Evolutionary conservation across 2,329 filamentous ascomycete species (phyloP).

Genomic region (Apiospora hydei): DNA sequence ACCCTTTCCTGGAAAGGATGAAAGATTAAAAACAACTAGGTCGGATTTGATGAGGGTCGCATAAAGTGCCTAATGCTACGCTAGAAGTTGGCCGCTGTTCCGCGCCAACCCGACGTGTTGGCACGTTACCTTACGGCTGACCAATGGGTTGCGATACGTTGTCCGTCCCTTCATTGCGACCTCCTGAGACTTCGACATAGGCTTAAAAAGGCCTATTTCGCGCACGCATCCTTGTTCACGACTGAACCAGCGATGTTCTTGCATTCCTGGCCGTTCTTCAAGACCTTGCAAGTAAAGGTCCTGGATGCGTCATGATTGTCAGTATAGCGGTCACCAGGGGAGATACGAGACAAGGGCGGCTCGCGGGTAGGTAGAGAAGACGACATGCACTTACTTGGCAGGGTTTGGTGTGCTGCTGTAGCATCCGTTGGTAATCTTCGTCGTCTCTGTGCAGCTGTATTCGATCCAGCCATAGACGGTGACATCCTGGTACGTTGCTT

Average conservation of each 20-base stretch:
- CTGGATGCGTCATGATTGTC: neutral
- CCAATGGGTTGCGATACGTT: neutral
- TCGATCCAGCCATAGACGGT: slow-evolving; percentile 25
- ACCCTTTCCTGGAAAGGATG: too few species aligned
- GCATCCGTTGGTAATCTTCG: neutral
- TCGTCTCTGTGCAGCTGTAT: slow-evolving; percentile 5
- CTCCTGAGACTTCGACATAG: too few species aligned
- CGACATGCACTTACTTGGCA: neutral
- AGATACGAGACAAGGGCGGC: too few species aligned
- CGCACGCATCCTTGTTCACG: neutral
- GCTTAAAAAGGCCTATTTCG: slow-evolving; percentile 6
- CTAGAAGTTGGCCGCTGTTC: neutral
- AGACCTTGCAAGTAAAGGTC: slow-evolving; percentile 19
- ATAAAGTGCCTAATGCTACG: neutral
- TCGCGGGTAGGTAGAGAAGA: neutral
- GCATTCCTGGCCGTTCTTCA: slow-evolving; percentile 23
- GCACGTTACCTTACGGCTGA: neutral
- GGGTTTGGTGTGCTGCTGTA: neutral
- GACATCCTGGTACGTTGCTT: neutral
- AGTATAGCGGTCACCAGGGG: neutral
- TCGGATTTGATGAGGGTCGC: too few species aligned
- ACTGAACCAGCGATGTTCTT: neutral
- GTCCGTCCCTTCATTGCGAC: too few species aligned
- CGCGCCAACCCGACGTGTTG: neutral
- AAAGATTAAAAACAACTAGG: too few species aligned